A percentile compares a stretch with the other conserved stretches of the same genome.
Conservation (phyloP, 768 basidiomycete genomes). For the Rhodotorula graminis region DNA sequence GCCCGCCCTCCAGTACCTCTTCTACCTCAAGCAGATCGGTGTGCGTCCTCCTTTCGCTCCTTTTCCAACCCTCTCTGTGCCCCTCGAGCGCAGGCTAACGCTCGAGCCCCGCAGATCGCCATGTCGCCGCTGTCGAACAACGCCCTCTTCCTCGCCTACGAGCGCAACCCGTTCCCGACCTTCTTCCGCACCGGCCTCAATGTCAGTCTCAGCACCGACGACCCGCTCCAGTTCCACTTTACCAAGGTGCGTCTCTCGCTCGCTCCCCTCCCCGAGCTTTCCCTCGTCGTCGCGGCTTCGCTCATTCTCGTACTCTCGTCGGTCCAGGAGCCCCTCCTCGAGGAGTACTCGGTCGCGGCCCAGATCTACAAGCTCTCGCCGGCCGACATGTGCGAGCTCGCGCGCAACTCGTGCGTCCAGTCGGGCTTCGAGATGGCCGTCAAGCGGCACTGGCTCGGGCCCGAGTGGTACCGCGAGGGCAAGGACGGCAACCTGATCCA, state of each 20-base stretch:
- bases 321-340: conserved; percentile 77
- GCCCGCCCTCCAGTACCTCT: conserved; percentile 91
- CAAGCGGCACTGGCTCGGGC: conserved; percentile 88
- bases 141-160: conserved; percentile 91
- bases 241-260: conserved; percentile 64
- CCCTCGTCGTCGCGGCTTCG: no score
- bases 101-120: conserved; percentile 57
- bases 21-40: conserved; percentile 88
- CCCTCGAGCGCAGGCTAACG: no score
- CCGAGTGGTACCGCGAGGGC: conserved; percentile 88
- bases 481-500: conserved; percentile 91
- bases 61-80: no score
- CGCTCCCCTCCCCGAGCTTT: no score
- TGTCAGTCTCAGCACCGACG: conserved; percentile 92
- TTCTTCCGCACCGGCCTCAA: conserved; percentile 93
- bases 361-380: conserved; percentile 97
- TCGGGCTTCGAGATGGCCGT: conserved; percentile 98
- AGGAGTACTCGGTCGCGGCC: conserved; percentile 96
- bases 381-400: conserved; percentile 75
- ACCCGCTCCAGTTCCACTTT: conserved; percentile 95
- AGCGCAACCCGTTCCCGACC: conserved; percentile 92
- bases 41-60: background rate
- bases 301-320: no score
- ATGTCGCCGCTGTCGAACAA: conserved; percentile 99
- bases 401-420: conserved; percentile 94